Base-by-base conservation (phyloP, 495 filamentous ascomycete genomes). In the Aspergillus steynii region DNA sequence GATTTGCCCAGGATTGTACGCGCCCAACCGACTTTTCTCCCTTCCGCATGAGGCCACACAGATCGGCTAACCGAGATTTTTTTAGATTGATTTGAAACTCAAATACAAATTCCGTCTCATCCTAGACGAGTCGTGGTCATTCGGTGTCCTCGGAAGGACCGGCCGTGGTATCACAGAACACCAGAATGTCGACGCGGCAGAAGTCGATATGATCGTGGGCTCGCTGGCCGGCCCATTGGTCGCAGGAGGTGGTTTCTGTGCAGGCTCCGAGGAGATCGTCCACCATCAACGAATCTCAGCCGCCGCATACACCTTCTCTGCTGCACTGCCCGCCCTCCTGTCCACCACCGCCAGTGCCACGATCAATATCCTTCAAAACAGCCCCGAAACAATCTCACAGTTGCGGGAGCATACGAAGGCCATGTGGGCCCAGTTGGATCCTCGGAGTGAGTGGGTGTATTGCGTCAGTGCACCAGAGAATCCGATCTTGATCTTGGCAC, bases 21-120 rank as follows among this genome's bases (percentile, higher is more conserved):
- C 79, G 28, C n/a, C 29, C 29, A 1, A 42, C 25, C 54, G 9
- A 42, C 25, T 25, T 28, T 57, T 58, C 29, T 9, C 32, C 60
- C 26, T 12, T 56, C 2, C 8, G 28, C 20, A 4, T 2, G 14
- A 48, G 58, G 4, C 52, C 60, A 47, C 58, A 53, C 29, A 15
- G 46, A 53, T 45, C 55, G 47, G 54, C 47, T 28, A 10, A 61
- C 47, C 14, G 12, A 28, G n/a, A 20, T 51, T 10, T 12, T 37
- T 54, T 15, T 66, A 92, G 89, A 83, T 97, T 34, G 96, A 96
- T 68, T 81, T 98, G 65, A 95, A 96, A 73, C 84, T 91, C 61
- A 88, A 89, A 68, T 96, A 97, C 82, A 99, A 97, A 78, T 98
- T 97, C 82, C 92, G 95, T 63, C 82, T 99, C 34, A 96, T 98